These are phyloP conservation scores for Corinectria fuckeliana DNA, from an alignment of 2,329 filamentous ascomycete genomes.

Conservation along the genomic window DNA sequence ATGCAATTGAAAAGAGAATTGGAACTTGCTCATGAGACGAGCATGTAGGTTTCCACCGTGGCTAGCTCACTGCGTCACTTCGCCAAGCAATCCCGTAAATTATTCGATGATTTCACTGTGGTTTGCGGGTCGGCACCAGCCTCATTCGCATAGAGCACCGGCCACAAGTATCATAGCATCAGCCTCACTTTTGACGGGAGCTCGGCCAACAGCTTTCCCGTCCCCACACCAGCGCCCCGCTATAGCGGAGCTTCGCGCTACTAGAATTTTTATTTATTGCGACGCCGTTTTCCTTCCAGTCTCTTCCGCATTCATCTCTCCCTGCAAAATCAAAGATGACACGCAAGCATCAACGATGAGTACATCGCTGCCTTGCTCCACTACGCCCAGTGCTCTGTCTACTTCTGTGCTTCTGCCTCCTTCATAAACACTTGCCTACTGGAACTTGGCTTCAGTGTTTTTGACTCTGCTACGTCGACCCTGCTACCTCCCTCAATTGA, in stretches of 20 bases:
- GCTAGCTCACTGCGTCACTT: constrained; percentile 4
- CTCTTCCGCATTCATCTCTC: constrained; percentile 31
- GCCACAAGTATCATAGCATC: no score
- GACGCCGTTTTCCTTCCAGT: constrained; percentile 28
- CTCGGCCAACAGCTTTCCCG: constrained; percentile 22
- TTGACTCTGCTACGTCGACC: constrained; percentile 22
- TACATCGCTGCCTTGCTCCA: constrained; percentile 38
- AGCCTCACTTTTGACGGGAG: constrained; percentile 1
- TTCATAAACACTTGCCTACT: constrained; percentile 26
- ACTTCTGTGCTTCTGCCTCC: constrained; percentile 3
- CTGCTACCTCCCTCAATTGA: constrained; percentile 30
- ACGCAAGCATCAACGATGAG: constrained; percentile 45
- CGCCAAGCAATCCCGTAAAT: constrained; percentile 26
- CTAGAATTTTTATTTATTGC: constrained; percentile 30
- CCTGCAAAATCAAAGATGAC: constrained; percentile 41
- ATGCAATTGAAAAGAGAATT: background rate
- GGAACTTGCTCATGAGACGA: constrained; percentile 18
- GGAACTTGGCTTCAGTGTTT: background rate
- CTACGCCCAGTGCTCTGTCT: constrained; percentile 29
- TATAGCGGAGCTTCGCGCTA: constrained; percentile 34
- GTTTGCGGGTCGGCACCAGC: constrained; percentile 5
- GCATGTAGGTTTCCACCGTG: constrained; percentile 9
- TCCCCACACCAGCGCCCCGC: constrained; percentile 29
- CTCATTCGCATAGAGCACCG: background rate
- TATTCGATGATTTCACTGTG: constrained; percentile 22